phyloP scores from a whole-genome alignment of 1,284 basidiomycete genomes.

The Pascua guehoae region DNA sequence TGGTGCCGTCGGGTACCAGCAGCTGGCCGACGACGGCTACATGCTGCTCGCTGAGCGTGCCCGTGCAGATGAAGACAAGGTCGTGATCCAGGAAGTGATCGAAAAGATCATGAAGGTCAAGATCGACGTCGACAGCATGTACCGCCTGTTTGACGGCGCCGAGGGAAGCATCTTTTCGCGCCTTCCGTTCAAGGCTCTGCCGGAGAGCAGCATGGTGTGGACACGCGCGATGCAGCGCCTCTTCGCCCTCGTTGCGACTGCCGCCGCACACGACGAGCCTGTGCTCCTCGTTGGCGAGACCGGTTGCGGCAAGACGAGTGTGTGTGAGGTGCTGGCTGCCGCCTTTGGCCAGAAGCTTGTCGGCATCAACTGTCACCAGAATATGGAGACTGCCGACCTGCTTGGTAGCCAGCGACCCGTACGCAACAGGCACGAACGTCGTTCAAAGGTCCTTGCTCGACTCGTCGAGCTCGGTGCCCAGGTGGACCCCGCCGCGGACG shows the following conservation, averaged over 20 bases:
- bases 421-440: slow-evolving; percentile 66
- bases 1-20: slow-evolving; percentile 81
- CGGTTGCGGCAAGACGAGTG: slow-evolving; percentile 94
- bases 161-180: slow-evolving; percentile 48
- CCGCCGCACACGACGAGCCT: slow-evolving; percentile 86
- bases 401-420: slow-evolving; percentile 91
- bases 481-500: slow-evolving; percentile 20
- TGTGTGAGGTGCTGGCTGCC: slow-evolving; percentile 84
- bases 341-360: slow-evolving; percentile 64
- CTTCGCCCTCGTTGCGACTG: slow-evolving; percentile 76
- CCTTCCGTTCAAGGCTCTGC: slow-evolving; percentile 28
- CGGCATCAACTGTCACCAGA: slow-evolving; percentile 93
- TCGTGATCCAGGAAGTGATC: slow-evolving; percentile 85
- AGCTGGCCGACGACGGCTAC: slow-evolving; percentile 93
- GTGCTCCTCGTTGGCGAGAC: slow-evolving; percentile 98
- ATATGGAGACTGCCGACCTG: slow-evolving; percentile 97
- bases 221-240: slow-evolving; percentile 89
- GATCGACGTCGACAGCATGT: slow-evolving; percentile 69
- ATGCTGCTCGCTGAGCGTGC: slow-evolving; percentile 95
- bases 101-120: slow-evolving; percentile 85
- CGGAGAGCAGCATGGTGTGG: slow-evolving; percentile 65
- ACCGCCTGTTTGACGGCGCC: slow-evolving; percentile 58
- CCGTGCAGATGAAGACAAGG: slow-evolving; percentile 77
- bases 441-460: slow-evolving; percentile 40
- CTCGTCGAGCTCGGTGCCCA: slow-evolving; percentile 31